phyloP scores from a whole-genome alignment of 331 rosid species.

The Dryas integrifolia region DNA sequence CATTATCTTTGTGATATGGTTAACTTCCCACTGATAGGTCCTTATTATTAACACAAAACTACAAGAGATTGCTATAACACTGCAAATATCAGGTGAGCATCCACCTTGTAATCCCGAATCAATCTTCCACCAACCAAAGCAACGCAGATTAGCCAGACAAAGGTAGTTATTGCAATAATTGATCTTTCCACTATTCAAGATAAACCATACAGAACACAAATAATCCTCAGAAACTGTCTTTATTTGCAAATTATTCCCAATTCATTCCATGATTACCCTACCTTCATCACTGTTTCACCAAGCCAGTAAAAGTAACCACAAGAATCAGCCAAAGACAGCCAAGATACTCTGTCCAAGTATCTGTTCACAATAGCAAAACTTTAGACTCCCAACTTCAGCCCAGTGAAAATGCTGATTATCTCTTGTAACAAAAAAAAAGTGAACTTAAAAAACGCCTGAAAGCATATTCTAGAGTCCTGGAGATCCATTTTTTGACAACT shows the following conservation, averaged over 20 bases:
- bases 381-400: too few species aligned
- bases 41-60: constrained; percentile 7
- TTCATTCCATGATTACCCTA: constrained; percentile 19
- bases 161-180: constrained; percentile 18
- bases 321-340: constrained; percentile 27
- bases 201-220: constrained; percentile 24
- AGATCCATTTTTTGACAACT: constrained; percentile 2
- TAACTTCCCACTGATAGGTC: constrained; percentile 28
- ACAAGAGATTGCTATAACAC: not conserved
- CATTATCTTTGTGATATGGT: constrained; percentile 1
- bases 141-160: constrained; percentile 22
- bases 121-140: constrained; percentile 26
- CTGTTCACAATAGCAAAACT: constrained; percentile 27
- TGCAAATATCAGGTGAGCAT: constrained; percentile 18
- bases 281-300: constrained; percentile 27
- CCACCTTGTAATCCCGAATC: constrained; percentile 31
- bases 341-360: constrained; percentile 20
- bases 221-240: constrained; percentile 10
- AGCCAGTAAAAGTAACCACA: constrained; percentile 19
- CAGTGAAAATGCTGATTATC: constrained; percentile 24
- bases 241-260: constrained; percentile 22
- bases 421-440: constrained; percentile 24
- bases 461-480: constrained; percentile 4
- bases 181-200: constrained; percentile 28
- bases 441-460: constrained; percentile 7